Base-by-base conservation (phyloP, 2,329 filamentous ascomycete species). In the Tolypocladium inflatum region DNA sequence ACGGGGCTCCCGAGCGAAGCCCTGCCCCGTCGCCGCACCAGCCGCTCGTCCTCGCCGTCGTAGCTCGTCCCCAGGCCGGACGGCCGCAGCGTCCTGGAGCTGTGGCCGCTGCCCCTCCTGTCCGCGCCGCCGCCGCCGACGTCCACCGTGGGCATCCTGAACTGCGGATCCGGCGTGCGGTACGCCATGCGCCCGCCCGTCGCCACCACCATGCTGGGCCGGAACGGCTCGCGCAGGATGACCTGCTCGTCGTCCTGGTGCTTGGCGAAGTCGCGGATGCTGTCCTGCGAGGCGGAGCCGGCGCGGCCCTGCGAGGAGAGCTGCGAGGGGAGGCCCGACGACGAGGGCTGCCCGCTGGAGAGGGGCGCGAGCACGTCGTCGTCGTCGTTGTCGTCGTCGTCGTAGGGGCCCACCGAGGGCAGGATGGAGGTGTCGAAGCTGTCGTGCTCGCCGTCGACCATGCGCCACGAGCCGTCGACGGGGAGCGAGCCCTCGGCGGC, bases 401-500 rank as follows among this genome's bases (percentile, higher is more conserved):
- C 72, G 41, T 63, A 76, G 51, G 73, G 72, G 33, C 56, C 69
- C 37, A 78, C 67, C 39, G 76, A 74, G 9, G 78, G 76, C 19
- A 83, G 69, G 57, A 83, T 73, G 11, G 78, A 77, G 7, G 80
- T 82, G 63, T 83, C 81, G 66, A 84, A 84, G 65, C 80, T 83
- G 65, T 84, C 81, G 67, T 84, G 78, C 58, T 84, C 81, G 65
- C 79, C 80, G 59, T 85, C 82, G 15, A 85, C 80, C 71, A 85
- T 76, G 63, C 82, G 81, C 82, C 82, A 85, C 23, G 81, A 84
- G 62, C 78, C 77, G 61, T 81, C 79, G 48, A 82, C 73, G 41
- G 76, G 75, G 19, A 77, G 65, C 58, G 58, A 66, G 57, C 57
- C 65, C 61, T 61, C 63, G 63, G 23, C 61, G 59, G 58, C 62